phyloP scores from a whole-genome alignment of 1,284 basidiomycete genomes.

The Psilocybe mexicana region DNA sequence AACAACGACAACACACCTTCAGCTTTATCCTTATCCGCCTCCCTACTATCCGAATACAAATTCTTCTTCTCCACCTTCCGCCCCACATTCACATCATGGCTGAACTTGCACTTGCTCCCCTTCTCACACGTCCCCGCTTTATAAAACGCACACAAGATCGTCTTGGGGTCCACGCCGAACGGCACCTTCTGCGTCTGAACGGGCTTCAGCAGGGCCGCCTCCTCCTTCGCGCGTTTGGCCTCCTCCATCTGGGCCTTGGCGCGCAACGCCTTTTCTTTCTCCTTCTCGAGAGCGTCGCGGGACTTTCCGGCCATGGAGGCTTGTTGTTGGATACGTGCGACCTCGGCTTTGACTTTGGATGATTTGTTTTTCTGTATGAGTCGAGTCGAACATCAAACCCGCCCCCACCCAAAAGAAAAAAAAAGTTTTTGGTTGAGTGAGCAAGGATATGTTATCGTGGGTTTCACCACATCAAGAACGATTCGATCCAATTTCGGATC shows the following conservation, averaged over 20 bases:
- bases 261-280: constrained; percentile 78
- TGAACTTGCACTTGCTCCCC: constrained; percentile 94
- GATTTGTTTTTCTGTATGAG: constrained; percentile 86
- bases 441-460: neutral
- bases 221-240: constrained; percentile 84
- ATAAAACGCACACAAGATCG: constrained; percentile 84
- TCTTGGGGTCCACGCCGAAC: constrained; percentile 95
- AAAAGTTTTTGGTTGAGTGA: neutral
- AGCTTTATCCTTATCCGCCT: constrained; percentile 76
- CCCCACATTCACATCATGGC: constrained; percentile 87
- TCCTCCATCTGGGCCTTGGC: constrained; percentile 81
- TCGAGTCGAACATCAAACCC: too few species aligned
- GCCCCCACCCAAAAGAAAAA: constrained; percentile 1
- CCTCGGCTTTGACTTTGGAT: constrained; percentile 86
- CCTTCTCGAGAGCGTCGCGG: constrained; percentile 75
- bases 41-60: constrained; percentile 88
- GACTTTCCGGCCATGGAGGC: constrained; percentile 74
- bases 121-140: constrained; percentile 91
- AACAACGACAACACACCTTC: constrained; percentile 46
- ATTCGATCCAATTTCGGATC: neutral
- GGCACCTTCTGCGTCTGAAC: constrained; percentile 87
- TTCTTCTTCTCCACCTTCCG: constrained; percentile 97
- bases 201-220: constrained; percentile 79
- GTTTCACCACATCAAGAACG: neutral
- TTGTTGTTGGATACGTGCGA: constrained; percentile 80